These are phyloP conservation scores for Phytophthora pini DNA, from an alignment of 352 stramenopile genomes.

Conservation along the genomic window DNA sequence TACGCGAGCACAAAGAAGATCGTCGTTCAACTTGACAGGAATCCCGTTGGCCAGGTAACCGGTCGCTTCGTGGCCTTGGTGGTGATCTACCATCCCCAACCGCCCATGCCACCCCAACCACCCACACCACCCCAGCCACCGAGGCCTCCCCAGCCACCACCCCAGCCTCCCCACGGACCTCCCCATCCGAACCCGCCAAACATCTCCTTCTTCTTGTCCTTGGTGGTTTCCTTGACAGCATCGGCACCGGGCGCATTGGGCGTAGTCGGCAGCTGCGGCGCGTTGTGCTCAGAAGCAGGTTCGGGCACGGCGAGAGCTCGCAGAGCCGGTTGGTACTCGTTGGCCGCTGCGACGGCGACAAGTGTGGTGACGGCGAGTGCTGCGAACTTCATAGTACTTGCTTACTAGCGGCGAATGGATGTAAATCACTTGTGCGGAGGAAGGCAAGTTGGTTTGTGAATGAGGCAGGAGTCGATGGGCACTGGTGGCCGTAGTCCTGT, in stretches of 20 bases:
- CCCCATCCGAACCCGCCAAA: neutral
- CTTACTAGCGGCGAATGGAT: neutral
- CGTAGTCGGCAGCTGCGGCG: neutral
- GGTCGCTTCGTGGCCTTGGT: neutral
- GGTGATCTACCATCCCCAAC: constrained; percentile 1
- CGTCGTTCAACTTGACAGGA: neutral
- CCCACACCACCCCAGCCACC: neutral
- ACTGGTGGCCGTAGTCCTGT: too few relatives aligned
- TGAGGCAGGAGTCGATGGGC: too few relatives aligned
- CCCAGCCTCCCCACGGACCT: constrained; percentile 6
- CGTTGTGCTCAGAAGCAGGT: neutral
- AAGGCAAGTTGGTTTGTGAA: constrained; percentile 1
- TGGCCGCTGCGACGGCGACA: neutral
- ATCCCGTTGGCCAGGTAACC: neutral
- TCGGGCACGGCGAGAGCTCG: constrained; percentile 5
- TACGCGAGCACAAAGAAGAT: too few relatives aligned
- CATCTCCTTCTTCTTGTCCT: constrained; percentile 17
- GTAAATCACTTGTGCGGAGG: neutral
- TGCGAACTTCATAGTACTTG: constrained; percentile 3
- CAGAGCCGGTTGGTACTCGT: constrained; percentile 7
- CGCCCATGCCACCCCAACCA: neutral
- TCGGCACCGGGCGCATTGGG: neutral
- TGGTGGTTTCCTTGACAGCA: neutral
- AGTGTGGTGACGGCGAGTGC: constrained; percentile 9
- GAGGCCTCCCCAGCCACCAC: neutral